These are phyloP conservation scores for Ogataea dorogensis DNA, from an alignment of 805 yeast species.

Conservation along the genomic window DNA sequence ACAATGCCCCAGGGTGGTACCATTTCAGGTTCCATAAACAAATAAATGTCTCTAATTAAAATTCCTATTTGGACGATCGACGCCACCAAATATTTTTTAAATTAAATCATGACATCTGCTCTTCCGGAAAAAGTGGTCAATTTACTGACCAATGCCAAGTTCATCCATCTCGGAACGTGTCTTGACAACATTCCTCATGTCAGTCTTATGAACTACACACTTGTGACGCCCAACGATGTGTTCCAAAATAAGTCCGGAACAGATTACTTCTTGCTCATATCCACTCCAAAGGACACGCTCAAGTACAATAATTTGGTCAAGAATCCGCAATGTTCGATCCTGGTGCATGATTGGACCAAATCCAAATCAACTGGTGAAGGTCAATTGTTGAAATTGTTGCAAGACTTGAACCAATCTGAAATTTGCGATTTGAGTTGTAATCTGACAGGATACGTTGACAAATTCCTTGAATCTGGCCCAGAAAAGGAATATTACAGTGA, in stretches of 20 bases:
- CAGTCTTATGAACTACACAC: constrained; percentile 87
- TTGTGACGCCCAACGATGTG: constrained; percentile 43
- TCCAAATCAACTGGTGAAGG: constrained; percentile 25
- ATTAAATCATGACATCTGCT: constrained; percentile 21
- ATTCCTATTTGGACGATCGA: too few relatives aligned
- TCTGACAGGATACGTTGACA: constrained; percentile 63
- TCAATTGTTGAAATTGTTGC: constrained; percentile 55
- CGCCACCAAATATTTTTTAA: neutral
- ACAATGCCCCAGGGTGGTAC: neutral
- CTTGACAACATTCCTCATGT: constrained; percentile 72
- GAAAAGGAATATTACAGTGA: constrained; percentile 55
- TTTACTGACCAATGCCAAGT: constrained; percentile 59
- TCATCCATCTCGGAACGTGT: constrained; percentile 84
- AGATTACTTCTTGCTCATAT: constrained; percentile 57
- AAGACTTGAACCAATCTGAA: constrained; percentile 76
- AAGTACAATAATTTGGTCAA: constrained; percentile 66
- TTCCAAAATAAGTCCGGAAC: constrained; percentile 20
- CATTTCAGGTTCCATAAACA: constrained; percentile 1
- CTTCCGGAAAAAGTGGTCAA: constrained; percentile 37
- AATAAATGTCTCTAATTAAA: too few relatives aligned
- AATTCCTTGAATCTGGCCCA: constrained; percentile 41
- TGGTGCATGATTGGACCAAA: constrained; percentile 90
- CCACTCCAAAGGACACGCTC: constrained; percentile 69
- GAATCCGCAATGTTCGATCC: constrained; percentile 77
- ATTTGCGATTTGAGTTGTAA: constrained; percentile 81